phyloP scores from a whole-genome alignment of 352 stramenopile genomes.

The Phytopythium aichiense region DNA sequence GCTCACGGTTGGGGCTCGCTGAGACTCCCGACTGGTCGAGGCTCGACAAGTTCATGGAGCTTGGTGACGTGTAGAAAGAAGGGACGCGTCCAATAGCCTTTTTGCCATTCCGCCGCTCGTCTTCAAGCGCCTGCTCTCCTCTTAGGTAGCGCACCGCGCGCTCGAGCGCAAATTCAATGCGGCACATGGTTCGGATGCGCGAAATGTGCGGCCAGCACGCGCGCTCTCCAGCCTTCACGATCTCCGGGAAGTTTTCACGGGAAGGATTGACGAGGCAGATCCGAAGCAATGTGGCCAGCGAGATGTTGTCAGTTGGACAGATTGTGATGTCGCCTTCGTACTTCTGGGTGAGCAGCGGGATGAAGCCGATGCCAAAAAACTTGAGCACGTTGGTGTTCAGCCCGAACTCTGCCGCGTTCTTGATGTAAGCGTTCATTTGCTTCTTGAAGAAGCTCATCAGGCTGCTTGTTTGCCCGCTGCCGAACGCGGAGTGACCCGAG shows the following conservation, averaged over 20 bases:
- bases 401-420: slow-evolving; percentile 82
- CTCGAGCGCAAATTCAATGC: slow-evolving; percentile 96
- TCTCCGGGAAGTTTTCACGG: slow-evolving; percentile 46
- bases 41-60: slow-evolving; percentile 81
- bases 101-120: slow-evolving; percentile 63
- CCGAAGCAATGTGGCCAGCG: slow-evolving; percentile 66
- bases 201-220: slow-evolving; percentile 93
- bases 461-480: slow-evolving; percentile 68
- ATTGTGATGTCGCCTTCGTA: slow-evolving; percentile 99
- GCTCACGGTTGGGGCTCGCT: slow-evolving; percentile 11
- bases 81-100: slow-evolving; percentile 76
- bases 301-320: slow-evolving; percentile 90
- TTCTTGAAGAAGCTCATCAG: slow-evolving; percentile 95
- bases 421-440: slow-evolving; percentile 90
- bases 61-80: slow-evolving; percentile 86
- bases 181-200: slow-evolving; percentile 95
- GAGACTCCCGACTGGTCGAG: slow-evolving; percentile 38
- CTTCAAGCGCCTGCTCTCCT: slow-evolving; percentile 77
- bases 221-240: slow-evolving; percentile 88
- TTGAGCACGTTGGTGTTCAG: slow-evolving; percentile 84
- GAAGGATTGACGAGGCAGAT: slow-evolving; percentile 85
- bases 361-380: slow-evolving; percentile 75
- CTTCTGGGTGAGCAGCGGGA: slow-evolving; percentile 87
- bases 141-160: slow-evolving; percentile 74
- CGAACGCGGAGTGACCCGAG: slow-evolving; percentile 66